These are phyloP conservation scores for Pugionium dolabratum DNA, from an alignment of 345 rosid species.

Conservation along the genomic window DNA sequence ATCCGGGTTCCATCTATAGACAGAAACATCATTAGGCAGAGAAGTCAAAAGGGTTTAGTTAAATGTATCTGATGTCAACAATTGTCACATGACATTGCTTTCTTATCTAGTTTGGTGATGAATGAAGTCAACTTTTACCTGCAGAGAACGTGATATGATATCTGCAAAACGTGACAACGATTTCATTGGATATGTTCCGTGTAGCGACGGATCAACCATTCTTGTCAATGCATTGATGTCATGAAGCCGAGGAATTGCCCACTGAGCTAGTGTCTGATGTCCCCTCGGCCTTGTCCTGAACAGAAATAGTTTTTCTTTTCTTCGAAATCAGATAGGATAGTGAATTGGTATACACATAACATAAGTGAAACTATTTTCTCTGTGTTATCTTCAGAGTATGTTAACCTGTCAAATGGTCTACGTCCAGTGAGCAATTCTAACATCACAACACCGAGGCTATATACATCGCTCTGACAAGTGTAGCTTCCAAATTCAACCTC, in stretches of 20 bases:
- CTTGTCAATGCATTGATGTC: conserved; percentile 78
- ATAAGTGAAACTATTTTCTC: conserved; percentile 4
- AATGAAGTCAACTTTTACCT: conserved; percentile 50
- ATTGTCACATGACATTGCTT: neutral
- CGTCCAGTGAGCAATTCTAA: conserved; percentile 90
- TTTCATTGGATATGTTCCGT: conserved; percentile 68
- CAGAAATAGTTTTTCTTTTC: neutral
- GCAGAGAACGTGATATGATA: conserved; percentile 83
- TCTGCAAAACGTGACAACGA: conserved; percentile 94
- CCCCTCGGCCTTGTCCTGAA: conserved; percentile 69
- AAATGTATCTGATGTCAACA: neutral
- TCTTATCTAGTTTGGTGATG: neutral
- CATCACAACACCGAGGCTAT: conserved; percentile 94
- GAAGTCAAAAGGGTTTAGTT: neutral
- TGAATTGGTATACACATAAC: neutral
- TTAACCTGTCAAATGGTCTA: conserved; percentile 76
- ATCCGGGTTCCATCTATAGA: conserved; percentile 75
- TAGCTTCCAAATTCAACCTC: conserved; percentile 78
- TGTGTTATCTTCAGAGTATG: conserved; percentile 15
- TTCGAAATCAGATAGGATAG: neutral
- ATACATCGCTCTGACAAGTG: conserved; percentile 86
- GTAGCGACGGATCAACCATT: conserved; percentile 81
- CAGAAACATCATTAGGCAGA: conserved; percentile 4
- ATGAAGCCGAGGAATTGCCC: conserved; percentile 89
- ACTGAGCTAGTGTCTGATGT: conserved; percentile 80